Conservation (phyloP, 1,139 yeast species). For the Trichomonascaceae sp. region DNA sequence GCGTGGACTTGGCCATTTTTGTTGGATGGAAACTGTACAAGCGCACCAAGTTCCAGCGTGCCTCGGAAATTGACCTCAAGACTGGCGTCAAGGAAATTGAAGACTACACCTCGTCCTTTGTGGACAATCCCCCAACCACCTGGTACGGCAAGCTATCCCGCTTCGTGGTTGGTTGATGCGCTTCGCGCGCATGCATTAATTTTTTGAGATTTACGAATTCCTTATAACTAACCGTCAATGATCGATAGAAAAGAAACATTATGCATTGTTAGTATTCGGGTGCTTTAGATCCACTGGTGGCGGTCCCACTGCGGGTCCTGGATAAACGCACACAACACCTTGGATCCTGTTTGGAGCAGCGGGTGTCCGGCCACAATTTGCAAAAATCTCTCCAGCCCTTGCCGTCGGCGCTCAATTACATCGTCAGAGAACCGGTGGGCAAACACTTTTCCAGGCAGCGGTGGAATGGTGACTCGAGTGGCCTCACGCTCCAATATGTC, state of each 20-base stretch:
- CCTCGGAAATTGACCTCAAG: slow-evolving; percentile 40
- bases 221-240: no score
- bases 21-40: slow-evolving; percentile 42
- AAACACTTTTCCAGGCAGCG: slow-evolving; percentile 73
- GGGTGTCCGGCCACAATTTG: slow-evolving; percentile 88
- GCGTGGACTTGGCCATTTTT: slow-evolving; percentile 45
- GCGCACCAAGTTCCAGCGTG: slow-evolving; percentile 37
- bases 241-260: no score
- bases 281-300: neutral
- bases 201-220: neutral
- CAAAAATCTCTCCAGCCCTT: slow-evolving; percentile 72
- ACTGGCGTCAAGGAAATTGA: slow-evolving; percentile 47
- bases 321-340: slow-evolving; percentile 66
- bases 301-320: slow-evolving; percentile 77
- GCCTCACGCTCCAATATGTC: slow-evolving; percentile 64
- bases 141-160: slow-evolving; percentile 8
- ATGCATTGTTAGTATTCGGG: no score
- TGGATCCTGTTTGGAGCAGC: slow-evolving; percentile 78
- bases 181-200: no score
- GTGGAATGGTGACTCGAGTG: slow-evolving; percentile 69
- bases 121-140: slow-evolving; percentile 9
- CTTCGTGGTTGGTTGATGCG: slow-evolving; percentile 6
- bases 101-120: slow-evolving; percentile 16
- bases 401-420: slow-evolving; percentile 71
- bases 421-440: slow-evolving; percentile 70